These are phyloP conservation scores for Coemansia sp. DNA, from an alignment of 192 early-diverging fungal genomes.

Conservation along the genomic window DNA sequence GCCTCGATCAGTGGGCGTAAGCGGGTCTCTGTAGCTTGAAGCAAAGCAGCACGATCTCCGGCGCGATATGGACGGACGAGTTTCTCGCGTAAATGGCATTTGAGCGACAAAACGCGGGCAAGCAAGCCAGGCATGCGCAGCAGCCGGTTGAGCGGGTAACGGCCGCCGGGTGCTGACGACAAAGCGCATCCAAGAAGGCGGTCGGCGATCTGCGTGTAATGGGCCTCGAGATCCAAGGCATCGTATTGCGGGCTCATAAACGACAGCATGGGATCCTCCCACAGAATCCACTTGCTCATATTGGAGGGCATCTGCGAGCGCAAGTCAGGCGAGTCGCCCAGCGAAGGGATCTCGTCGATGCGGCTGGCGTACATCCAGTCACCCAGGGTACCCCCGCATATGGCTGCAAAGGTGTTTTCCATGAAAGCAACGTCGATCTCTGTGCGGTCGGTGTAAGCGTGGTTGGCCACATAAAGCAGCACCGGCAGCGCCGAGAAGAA, in stretches of 20 bases:
- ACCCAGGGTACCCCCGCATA: conserved; percentile 79
- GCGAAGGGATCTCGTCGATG: conserved; percentile 56
- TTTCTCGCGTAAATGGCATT: conserved; percentile 68
- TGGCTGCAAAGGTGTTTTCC: conserved; percentile 68
- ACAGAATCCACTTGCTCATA: conserved; percentile 82
- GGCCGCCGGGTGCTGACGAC: conserved; percentile 18
- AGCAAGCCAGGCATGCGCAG: conserved; percentile 70
- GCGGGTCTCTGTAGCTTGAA: conserved; percentile 61
- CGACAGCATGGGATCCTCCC: conserved; percentile 79
- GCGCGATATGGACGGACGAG: conserved; percentile 64
- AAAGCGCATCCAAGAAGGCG: conserved; percentile 58
- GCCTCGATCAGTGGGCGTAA: conserved; percentile 62
- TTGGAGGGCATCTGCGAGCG: conserved; percentile 68
- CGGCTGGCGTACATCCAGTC: conserved; percentile 72
- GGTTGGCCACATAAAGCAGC: conserved; percentile 75
- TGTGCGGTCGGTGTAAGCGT: conserved; percentile 66
- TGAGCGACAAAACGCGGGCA: conserved; percentile 69
- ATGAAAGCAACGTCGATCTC: conserved; percentile 65
- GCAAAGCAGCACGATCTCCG: conserved; percentile 57
- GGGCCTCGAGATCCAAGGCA: conserved; percentile 65
- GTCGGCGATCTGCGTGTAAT: conserved; percentile 63
- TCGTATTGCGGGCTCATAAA: conserved; percentile 82
- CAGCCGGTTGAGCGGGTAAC: conserved; percentile 70
- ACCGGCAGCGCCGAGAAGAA: conserved; percentile 80
- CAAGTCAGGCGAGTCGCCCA: conserved; percentile 44